These are phyloP conservation scores for cucumber (Cucumis sativus) DNA, from an alignment of 306 rosid species.

Conservation along the genomic window DNA sequence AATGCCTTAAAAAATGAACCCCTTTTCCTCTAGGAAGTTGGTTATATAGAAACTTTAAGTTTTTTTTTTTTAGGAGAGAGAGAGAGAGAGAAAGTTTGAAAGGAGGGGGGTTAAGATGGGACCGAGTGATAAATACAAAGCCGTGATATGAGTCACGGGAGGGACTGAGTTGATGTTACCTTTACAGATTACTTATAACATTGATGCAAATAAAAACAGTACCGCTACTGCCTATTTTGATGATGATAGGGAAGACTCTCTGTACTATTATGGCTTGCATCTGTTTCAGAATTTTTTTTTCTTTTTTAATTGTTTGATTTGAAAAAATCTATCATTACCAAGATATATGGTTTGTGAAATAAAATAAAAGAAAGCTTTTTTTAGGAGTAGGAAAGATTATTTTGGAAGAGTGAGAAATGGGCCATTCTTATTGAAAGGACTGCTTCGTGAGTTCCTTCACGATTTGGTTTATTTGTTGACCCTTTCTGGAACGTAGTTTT, in stretches of 20 bases:
- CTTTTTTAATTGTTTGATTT: background rate
- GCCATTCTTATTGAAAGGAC: background rate
- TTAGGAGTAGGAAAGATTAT: background rate
- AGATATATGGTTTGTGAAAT: background rate
- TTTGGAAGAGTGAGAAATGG: background rate
- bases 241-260: conserved; percentile 1
- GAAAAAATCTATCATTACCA: background rate
- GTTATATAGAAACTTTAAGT: background rate
- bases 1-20: background rate
- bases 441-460: background rate
- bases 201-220: background rate
- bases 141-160: conserved; percentile 62
- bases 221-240: background rate
- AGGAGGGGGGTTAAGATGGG: conserved; percentile 1
- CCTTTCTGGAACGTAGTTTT: background rate
- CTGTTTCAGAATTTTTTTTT: background rate
- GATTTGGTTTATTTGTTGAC: background rate
- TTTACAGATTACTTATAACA: conserved; percentile 13
- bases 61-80: background rate
- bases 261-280: background rate
- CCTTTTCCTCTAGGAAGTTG: background rate
- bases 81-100: conserved; percentile 1
- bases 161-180: conserved; percentile 25
- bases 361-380: background rate
- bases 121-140: conserved; percentile 15